phyloP scores from a whole-genome alignment of 441 rosid species.

The Biscutella laevigata region DNA sequence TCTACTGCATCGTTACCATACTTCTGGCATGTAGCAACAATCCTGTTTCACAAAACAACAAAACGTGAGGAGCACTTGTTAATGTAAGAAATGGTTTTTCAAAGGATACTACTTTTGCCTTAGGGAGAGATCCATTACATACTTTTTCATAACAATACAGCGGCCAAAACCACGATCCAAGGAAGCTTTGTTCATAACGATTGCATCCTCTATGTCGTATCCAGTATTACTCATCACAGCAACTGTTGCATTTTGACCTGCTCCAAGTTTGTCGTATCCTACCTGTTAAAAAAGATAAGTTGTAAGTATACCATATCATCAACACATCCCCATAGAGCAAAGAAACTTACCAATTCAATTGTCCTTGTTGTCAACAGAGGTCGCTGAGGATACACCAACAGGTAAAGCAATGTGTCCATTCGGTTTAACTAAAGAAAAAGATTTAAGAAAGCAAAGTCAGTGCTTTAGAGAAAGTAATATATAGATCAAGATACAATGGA shows the following conservation, averaged over 20 bases:
- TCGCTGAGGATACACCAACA: constrained; percentile 91
- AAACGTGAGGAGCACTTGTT: constrained; percentile 7
- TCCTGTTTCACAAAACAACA: constrained; percentile 38
- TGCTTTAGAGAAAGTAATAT: background rate
- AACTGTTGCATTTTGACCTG: constrained; percentile 99
- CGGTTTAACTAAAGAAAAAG: constrained; percentile 45
- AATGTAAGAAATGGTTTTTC: background rate
- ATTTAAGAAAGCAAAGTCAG: constrained; percentile 10
- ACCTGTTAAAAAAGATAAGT: constrained; percentile 47
- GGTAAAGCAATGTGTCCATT: constrained; percentile 85
- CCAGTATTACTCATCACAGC: constrained; percentile 97
- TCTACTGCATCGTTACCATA: constrained; percentile 44
- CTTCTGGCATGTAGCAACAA: constrained; percentile 36
- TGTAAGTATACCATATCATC: constrained; percentile 4
- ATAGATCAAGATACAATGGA: background rate
- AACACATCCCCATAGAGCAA: background rate
- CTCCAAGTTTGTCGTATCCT: constrained; percentile 97
- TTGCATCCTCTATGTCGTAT: constrained; percentile 97
- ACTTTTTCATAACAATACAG: constrained; percentile 93
- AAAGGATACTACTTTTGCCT: background rate
- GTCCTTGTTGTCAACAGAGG: constrained; percentile 90
- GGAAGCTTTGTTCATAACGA: constrained; percentile 95
- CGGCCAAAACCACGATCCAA: constrained; percentile 98
- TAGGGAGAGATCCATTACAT: constrained; percentile 10
- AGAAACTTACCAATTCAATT: constrained; percentile 67